Evolutionary conservation across 352 stramenopile species (phyloP), one percentile per base, ranked within the genome.

Genomic region (Globisporangium barbulae): DNA sequence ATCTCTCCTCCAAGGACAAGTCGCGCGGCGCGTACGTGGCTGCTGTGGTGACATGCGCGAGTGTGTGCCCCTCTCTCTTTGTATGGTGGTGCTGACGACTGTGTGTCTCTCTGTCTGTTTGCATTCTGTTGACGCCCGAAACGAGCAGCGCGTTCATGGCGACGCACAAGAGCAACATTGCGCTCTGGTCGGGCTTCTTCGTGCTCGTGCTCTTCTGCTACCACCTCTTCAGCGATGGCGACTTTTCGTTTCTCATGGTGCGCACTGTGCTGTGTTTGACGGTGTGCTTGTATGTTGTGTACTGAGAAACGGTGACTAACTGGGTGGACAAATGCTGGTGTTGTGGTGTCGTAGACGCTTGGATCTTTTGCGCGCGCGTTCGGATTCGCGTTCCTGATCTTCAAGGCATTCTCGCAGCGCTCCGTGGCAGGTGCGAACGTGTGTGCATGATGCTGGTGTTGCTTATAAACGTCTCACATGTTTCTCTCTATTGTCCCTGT

Each of bases 211-310:
- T 99, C 48, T 96, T 98, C 64, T 96, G 97, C 72, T 99, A 98
- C 75, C 94, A 98, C 73, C 80, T 99, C 47, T 91, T 99, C 61
- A 98, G 92, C 45, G 96, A 98, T 73, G 96, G 97, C 35, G 97
- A 99, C 75, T 99, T 99, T 74, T 99, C 96, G 48, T 99, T 99
- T 73, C 83, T 99, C 15, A 98, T 99, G 93, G 91, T 97, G 56
- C 53, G 64, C 52, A 22, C 31, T 50, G 5, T n/a, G 13, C 21
- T 17, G 37, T n/a, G 2, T 15, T 25, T 1, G 17, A 10, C 50
- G 21, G 22, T 55, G 42, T 49, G 31, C 19, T 17, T 50, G 31
- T 37, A 6, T 21, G 2, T 25, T 22, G 22, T 37, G 33, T 37
- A 37, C 9, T 7, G 9, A 37, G 33, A 3, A 37, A n/a, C 19